Evolutionary conservation across 2,329 filamentous ascomycete species (phyloP).

Genomic region (Cryphonectria nitschkei): DNA sequence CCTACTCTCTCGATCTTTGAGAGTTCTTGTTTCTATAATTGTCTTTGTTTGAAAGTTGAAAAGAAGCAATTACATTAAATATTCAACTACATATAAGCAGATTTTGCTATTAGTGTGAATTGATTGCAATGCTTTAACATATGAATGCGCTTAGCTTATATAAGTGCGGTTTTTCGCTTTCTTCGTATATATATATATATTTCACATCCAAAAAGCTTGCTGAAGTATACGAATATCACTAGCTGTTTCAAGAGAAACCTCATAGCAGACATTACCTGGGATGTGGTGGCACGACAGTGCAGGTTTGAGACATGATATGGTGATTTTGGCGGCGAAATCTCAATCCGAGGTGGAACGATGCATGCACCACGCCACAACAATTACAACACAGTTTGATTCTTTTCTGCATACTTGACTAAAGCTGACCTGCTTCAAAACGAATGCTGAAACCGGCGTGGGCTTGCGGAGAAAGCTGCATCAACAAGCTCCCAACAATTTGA

Average conservation of each 20-base stretch:
- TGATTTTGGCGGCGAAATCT: neutral
- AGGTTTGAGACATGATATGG: neutral
- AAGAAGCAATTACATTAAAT: too few relatives aligned
- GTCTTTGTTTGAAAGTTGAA: too few relatives aligned
- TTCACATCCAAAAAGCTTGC: neutral
- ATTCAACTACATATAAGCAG: too few relatives aligned
- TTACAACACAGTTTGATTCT: neutral
- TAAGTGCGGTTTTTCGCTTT: neutral
- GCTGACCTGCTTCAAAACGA: neutral
- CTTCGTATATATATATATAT: neutral
- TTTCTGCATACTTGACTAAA: neutral
- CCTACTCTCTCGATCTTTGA: too few relatives aligned
- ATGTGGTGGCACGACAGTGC: neutral
- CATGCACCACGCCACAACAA: neutral
- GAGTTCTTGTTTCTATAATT: too few relatives aligned
- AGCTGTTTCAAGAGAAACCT: neutral
- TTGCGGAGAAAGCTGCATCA: neutral
- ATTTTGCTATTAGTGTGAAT: too few relatives aligned
- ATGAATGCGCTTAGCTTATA: neutral
- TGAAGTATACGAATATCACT: neutral
- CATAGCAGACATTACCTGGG: neutral
- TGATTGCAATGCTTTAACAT: neutral
- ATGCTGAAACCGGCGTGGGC: neutral
- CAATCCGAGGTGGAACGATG: neutral
- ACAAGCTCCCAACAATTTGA: neutral